Evolutionary conservation across 495 filamentous ascomycete species (phyloP).

Genomic region (Aspergillus sclerotioniger): DNA sequence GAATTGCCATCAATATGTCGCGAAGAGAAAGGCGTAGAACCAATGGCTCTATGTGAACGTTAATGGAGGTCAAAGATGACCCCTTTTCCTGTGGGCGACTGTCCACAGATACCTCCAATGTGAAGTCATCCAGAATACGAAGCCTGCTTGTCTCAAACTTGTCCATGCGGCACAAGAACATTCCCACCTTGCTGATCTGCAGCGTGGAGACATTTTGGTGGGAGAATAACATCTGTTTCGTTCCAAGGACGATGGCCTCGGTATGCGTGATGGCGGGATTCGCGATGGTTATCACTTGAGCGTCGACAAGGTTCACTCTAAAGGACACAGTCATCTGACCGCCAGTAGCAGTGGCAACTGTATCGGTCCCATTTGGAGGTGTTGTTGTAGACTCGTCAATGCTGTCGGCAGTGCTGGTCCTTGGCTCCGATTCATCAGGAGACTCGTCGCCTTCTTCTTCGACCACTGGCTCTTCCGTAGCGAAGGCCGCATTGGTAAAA

Average conservation of each 20-base stretch:
- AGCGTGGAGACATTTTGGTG: slow-evolving; percentile 92
- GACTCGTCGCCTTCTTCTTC: slow-evolving; percentile 56
- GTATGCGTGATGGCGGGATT: slow-evolving; percentile 87
- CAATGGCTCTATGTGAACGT: slow-evolving; percentile 84
- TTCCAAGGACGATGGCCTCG: slow-evolving; percentile 92
- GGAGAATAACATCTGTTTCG: slow-evolving; percentile 88
- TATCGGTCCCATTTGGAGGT: slow-evolving; percentile 21
- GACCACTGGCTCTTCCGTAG: slow-evolving; percentile 58
- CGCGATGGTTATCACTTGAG: slow-evolving; percentile 91
- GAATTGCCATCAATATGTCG: slow-evolving; percentile 89
- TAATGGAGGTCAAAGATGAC: slow-evolving; percentile 70
- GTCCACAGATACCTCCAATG: slow-evolving; percentile 84
- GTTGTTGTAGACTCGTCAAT: slow-evolving; percentile 29
- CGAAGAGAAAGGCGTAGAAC: slow-evolving; percentile 90
- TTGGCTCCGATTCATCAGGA: slow-evolving; percentile 57
- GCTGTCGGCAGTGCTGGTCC: slow-evolving; percentile 46
- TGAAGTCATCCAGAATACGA: slow-evolving; percentile 94
- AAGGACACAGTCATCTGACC: slow-evolving; percentile 75
- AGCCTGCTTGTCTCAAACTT: slow-evolving; percentile 83
- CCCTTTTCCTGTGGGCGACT: slow-evolving; percentile 65
- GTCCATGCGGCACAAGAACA: slow-evolving; percentile 99
- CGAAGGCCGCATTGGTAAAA: slow-evolving; percentile 70
- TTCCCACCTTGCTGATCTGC: slow-evolving; percentile 88
- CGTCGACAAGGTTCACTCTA: slow-evolving; percentile 90
- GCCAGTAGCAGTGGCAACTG: slow-evolving; percentile 28